Conservation (phyloP, 257 asterid species). For the Solanum pinnatisectum region DNA sequence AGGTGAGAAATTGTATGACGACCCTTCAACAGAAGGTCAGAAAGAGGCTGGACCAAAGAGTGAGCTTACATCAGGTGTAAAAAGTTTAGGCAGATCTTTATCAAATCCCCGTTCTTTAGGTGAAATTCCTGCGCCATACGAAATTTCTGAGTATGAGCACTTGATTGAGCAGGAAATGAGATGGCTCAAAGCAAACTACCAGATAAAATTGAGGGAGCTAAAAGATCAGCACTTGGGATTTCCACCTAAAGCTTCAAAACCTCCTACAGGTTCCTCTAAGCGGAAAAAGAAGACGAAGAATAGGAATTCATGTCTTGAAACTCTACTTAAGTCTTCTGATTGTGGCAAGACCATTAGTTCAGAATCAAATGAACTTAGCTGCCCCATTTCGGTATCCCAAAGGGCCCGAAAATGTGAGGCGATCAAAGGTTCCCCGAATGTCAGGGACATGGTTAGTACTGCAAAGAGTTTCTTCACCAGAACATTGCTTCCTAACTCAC, state of each 20-base stretch:
- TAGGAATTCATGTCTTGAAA: neutral
- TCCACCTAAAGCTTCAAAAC: slow-evolving; percentile 4
- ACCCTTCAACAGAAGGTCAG: neutral
- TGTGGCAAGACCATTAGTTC: neutral
- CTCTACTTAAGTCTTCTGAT: neutral
- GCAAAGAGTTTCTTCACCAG: slow-evolving; percentile 8
- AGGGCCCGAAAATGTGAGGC: slow-evolving; percentile 28
- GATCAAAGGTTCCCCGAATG: slow-evolving; percentile 6
- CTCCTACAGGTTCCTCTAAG: neutral
- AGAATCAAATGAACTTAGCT: slow-evolving; percentile 5
- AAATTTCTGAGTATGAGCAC: slow-evolving; percentile 15
- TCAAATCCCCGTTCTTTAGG: slow-evolving; percentile 16
- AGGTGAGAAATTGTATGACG: slow-evolving; percentile 9
- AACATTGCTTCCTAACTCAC: slow-evolving; percentile 12
- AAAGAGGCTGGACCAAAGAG: slow-evolving; percentile 1
- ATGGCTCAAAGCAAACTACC: slow-evolving; percentile 31
- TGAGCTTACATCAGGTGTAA: neutral
- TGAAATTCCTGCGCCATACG: slow-evolving; percentile 9
- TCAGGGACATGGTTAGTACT: slow-evolving; percentile 4
- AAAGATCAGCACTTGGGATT: slow-evolving; percentile 15
- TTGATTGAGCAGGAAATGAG: slow-evolving; percentile 29
- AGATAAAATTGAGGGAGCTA: slow-evolving; percentile 14
- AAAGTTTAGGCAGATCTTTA: slow-evolving; percentile 4
- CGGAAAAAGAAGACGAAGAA: neutral
- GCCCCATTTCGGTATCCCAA: slow-evolving; percentile 29